These are phyloP conservation scores for Dipodascopsis uninucleata DNA, from an alignment of 805 yeast genomes.

Conservation along the genomic window DNA sequence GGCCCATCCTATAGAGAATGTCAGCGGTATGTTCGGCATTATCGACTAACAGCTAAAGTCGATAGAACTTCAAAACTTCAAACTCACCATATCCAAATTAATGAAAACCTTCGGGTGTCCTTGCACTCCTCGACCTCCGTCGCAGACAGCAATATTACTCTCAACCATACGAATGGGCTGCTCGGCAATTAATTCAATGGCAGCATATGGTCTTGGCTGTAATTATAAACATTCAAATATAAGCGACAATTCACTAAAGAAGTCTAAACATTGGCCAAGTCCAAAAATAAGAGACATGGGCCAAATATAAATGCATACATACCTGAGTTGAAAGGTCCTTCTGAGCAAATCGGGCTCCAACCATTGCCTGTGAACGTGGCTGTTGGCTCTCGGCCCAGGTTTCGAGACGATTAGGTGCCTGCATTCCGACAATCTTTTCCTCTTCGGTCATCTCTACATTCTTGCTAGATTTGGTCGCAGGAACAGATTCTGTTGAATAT, in stretches of 20 bases:
- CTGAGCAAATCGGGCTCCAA: constrained; percentile 67
- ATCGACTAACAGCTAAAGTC: too few relatives aligned
- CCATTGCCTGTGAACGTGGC: constrained; percentile 53
- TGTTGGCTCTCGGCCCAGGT: constrained; percentile 73
- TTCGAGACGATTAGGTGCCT: constrained; percentile 70
- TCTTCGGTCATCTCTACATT: constrained; percentile 12
- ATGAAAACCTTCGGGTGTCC: constrained; percentile 85
- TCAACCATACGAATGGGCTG: constrained; percentile 66
- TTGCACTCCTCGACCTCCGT: constrained; percentile 65
- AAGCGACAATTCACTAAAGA: neutral
- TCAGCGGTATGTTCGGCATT: too few relatives aligned
- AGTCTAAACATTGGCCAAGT: neutral
- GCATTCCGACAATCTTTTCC: constrained; percentile 37
- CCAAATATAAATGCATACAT: neutral
- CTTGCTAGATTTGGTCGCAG: constrained; percentile 3
- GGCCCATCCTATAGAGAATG: constrained; percentile 68
- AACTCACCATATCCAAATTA: constrained; percentile 77
- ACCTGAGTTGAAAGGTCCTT: constrained; percentile 49
- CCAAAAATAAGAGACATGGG: neutral
- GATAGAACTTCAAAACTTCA: too few relatives aligned
- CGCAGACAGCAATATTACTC: constrained; percentile 71
- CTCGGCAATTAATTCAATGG: constrained; percentile 74
- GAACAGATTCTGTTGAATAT: too few relatives aligned
- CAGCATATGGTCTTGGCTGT: constrained; percentile 80
- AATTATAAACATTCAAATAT: neutral